Conservation (phyloP, 805 yeast genomes). For the Wickerhamomyces subpelliculosus region DNA sequence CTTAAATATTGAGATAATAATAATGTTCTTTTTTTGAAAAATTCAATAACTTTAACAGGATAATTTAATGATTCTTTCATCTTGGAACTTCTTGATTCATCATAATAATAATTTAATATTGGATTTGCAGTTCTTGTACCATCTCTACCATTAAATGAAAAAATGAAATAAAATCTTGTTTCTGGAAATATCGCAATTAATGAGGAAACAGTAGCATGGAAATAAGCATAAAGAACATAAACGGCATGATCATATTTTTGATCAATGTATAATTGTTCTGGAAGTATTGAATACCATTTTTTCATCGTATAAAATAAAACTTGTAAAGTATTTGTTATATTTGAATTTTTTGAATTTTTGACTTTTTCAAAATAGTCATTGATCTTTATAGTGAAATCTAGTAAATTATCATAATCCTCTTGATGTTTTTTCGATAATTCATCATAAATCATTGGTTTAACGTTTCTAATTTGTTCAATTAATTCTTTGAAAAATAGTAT, state of each 20-base stretch:
- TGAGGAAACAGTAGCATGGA: constrained; percentile 26
- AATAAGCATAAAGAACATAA: constrained; percentile 24
- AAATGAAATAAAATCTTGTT: constrained; percentile 26
- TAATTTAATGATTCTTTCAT: constrained; percentile 16
- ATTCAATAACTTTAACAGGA: constrained; percentile 22
- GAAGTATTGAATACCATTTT: constrained; percentile 16
- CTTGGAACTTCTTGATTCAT: constrained; percentile 3
- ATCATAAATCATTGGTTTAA: constrained; percentile 12
- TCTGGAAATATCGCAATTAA: constrained; percentile 30
- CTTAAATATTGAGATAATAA: constrained; percentile 14
- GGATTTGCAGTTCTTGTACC: constrained; percentile 21
- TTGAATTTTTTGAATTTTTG: constrained; percentile 1
- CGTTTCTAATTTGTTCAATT: constrained; percentile 12
- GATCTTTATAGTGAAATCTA: constrained; percentile 7
- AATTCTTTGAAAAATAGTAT: constrained; percentile 23
- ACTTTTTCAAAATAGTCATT: constrained; percentile 12
- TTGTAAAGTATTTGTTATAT: constrained; percentile 19
- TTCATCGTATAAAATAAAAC: constrained; percentile 19
- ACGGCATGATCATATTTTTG: constrained; percentile 8
- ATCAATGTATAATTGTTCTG: constrained; percentile 11
- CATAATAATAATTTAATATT: constrained; percentile 3
- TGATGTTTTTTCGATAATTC: constrained; percentile 7
- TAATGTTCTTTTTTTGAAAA: constrained; percentile 22
- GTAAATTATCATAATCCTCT: constrained; percentile 11
- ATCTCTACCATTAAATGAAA: constrained; percentile 29